phyloP scores from a whole-genome alignment of 495 filamentous ascomycete genomes.

The Ascobolus immersus region DNA sequence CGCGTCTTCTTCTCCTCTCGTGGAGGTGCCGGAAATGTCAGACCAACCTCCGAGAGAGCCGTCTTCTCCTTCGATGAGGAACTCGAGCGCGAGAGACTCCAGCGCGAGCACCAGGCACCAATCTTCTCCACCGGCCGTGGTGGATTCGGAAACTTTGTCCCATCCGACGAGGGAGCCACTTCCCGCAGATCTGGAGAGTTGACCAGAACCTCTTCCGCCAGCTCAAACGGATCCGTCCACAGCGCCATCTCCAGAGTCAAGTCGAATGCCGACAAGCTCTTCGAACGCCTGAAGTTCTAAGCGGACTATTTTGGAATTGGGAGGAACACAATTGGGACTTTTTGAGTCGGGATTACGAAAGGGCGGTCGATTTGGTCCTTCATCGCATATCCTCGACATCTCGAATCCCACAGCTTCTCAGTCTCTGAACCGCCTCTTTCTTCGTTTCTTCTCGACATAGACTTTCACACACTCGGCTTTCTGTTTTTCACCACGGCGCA shows the following conservation, averaged over 20 bases:
- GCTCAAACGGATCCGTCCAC: slow-evolving; percentile 9
- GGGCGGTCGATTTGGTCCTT: no score
- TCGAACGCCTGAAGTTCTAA: slow-evolving; percentile 12
- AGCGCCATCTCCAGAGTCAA: slow-evolving; percentile 6
- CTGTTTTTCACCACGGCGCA: no score
- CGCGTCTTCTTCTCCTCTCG: slow-evolving; percentile 49
- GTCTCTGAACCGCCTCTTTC: no score
- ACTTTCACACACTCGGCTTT: no score
- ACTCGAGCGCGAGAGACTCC: slow-evolving; percentile 31
- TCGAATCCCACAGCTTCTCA: no score
- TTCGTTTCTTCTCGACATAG: no score
- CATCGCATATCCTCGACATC: no score
- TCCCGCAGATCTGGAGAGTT: background rate
- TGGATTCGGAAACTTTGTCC: slow-evolving; percentile 58
- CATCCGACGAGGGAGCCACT: slow-evolving; percentile 5
- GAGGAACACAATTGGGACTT: no score
- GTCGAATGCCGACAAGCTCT: slow-evolving; percentile 11
- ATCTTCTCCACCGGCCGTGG: slow-evolving; percentile 70
- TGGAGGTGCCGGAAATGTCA: slow-evolving; percentile 75
- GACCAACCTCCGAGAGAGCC: slow-evolving; percentile 34
- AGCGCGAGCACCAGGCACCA: slow-evolving; percentile 34
- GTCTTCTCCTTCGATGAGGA: slow-evolving; percentile 87
- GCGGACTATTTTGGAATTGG: no score
- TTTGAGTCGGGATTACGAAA: no score
- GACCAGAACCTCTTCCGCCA: background rate